A percentile compares a stretch with the other conserved stretches of the same genome.
These are phyloP conservation scores for Pythium dissotocum DNA, from an alignment of 352 stramenopile genomes.

Conservation along the genomic window DNA sequence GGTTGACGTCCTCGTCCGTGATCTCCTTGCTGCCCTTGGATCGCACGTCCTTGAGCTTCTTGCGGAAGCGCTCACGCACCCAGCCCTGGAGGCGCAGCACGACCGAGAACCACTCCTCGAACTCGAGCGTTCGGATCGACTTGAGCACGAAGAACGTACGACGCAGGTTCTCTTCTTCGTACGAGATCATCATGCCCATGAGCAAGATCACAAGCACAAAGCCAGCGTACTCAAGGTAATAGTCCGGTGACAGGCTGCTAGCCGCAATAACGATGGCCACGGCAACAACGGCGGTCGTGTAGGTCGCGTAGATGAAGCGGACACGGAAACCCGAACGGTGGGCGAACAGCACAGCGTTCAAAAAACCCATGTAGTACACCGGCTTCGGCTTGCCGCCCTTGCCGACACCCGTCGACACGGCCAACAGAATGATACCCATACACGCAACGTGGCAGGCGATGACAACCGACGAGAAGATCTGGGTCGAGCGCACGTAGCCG, in stretches of 20 bases:
- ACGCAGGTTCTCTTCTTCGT: slow-evolving; percentile 79
- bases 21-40: slow-evolving; percentile 51
- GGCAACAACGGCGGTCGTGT: slow-evolving; percentile 66
- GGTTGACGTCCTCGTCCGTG: slow-evolving; percentile 20
- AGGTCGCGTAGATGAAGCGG: slow-evolving; percentile 78
- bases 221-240: slow-evolving; percentile 72
- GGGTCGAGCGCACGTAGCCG: slow-evolving; percentile 77
- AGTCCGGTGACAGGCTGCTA: slow-evolving; percentile 45
- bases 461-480: slow-evolving; percentile 73
- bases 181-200: slow-evolving; percentile 85
- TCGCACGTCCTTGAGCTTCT: slow-evolving; percentile 53
- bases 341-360: slow-evolving; percentile 78
- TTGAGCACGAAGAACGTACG: slow-evolving; percentile 84
- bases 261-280: slow-evolving; percentile 66
- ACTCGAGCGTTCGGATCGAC: slow-evolving; percentile 77
- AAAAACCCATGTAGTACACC: slow-evolving; percentile 83
- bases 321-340: slow-evolving; percentile 79
- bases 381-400: slow-evolving; percentile 58
- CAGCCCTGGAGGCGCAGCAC: slow-evolving; percentile 74
- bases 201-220: slow-evolving; percentile 69
- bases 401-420: slow-evolving; percentile 45
- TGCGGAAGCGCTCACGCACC: slow-evolving; percentile 67
- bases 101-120: slow-evolving; percentile 79
- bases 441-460: slow-evolving; percentile 68
- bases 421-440: slow-evolving; percentile 72